Evolutionary conservation across 768 basidiomycete genomes (phyloP), one percentile per base, ranked within the genome.

Genomic region (Mycena indigotica): DNA sequence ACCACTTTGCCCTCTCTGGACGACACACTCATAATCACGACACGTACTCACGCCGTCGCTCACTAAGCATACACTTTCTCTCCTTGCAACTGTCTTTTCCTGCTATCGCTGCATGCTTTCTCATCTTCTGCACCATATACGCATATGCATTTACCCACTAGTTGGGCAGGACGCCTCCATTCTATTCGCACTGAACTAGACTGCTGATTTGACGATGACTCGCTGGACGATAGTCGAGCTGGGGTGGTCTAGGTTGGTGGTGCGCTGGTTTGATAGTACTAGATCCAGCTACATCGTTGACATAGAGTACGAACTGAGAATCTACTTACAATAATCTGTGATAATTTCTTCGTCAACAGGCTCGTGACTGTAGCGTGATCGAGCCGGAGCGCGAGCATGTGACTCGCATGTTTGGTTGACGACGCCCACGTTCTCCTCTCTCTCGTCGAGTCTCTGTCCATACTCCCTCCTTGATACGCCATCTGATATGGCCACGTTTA

Each of bases 401-500:
- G n/a, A n/a, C n/a, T n/a, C n/a, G n/a, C n/a, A n/a, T n/a, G n/a
- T n/a, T n/a, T n/a, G n/a, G n/a, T n/a, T n/a, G n/a, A n/a, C n/a
- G n/a, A n/a, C n/a, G n/a, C n/a, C n/a, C n/a, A n/a, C n/a, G n/a
- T n/a, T n/a, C n/a, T n/a, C n/a, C n/a, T n/a, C n/a, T n/a, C n/a
- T n/a, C n/a, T n/a, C n/a, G n/a, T n/a, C n/a, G n/a, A n/a, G n/a
- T n/a, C n/a, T n/a, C n/a, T n/a, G n/a, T n/a, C n/a, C n/a, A n/a
- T n/a, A n/a, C n/a, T n/a, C n/a, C n/a, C n/a, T n/a, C n/a, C n/a
- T n/a, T n/a, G n/a, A n/a, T n/a, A n/a, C n/a, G n/a, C n/a, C n/a
- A n/a, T n/a, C n/a, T n/a, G n/a, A n/a, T n/a, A 44, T 44, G 41
- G 41, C 41, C 5, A 69, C 73, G 12, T 66, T 92, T 46, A 90